Conservation (phyloP, 148 eudicot genomes). For the Simmondsia chinensis region DNA sequence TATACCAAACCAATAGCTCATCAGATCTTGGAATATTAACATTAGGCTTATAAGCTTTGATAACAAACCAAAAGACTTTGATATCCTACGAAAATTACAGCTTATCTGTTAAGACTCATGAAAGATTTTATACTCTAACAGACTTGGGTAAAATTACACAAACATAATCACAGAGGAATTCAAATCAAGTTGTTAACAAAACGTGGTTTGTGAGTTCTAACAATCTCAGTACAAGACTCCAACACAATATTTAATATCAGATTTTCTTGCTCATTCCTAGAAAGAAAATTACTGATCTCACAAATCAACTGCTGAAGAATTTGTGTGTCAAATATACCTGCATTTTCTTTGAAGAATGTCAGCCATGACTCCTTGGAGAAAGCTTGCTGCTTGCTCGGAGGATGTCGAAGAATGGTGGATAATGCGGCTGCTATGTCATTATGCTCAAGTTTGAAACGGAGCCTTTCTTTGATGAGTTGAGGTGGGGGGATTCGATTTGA, state of each 20-base stretch:
- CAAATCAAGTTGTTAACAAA: too few species aligned
- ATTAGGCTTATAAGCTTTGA: too few species aligned
- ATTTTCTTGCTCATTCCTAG: constrained; percentile 26
- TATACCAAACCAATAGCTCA: too few species aligned
- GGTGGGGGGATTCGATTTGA: constrained; percentile 52
- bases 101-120: too few species aligned
- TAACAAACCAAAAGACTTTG: too few species aligned
- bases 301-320: constrained; percentile 33
- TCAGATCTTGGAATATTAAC: too few species aligned
- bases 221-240: constrained; percentile 46
- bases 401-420: constrained; percentile 35
- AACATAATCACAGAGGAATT: too few species aligned
- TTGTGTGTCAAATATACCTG: constrained; percentile 26
- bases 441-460: constrained; percentile 46
- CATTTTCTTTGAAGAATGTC: constrained; percentile 33
- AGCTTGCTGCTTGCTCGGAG: constrained; percentile 28
- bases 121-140: too few species aligned
- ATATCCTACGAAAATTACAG: too few species aligned
- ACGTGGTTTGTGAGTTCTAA: constrained; percentile 16
- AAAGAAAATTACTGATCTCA: constrained; percentile 21
- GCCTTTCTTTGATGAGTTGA: constrained; percentile 56
- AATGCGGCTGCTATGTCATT: constrained; percentile 44
- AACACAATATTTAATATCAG: constrained; percentile 34
- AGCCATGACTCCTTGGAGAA: constrained; percentile 66
- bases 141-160: too few species aligned